Conservation (phyloP, 2,329 filamentous ascomycete genomes). For the Triangularia verruculosa region DNA sequence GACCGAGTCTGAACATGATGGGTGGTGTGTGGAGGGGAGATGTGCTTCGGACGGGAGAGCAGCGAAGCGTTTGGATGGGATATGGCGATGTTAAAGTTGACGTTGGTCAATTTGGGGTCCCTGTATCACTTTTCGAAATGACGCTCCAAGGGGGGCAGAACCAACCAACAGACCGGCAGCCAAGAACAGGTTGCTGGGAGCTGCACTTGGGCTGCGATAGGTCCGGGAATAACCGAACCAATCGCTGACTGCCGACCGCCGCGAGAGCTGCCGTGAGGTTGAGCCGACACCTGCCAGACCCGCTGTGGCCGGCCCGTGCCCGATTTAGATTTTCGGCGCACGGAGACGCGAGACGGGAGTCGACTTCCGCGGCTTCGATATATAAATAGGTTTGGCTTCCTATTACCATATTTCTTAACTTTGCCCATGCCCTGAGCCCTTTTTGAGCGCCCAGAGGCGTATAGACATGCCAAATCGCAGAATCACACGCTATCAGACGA, state of each 20-base stretch:
- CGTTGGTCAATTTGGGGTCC: conserved; percentile 12
- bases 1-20: conserved; percentile 82
- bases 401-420: not conserved
- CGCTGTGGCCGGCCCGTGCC: not conserved
- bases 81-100: conserved; percentile 12
- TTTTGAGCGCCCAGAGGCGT: not conserved
- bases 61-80: conserved; percentile 1
- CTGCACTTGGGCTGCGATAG: conserved; percentile 4
- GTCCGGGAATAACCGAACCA: conserved; percentile 16
- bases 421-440: not conserved
- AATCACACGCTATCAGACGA: not conserved
- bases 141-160: conserved; percentile 21
- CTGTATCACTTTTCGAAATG: conserved; percentile 26
- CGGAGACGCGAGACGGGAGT: not conserved
- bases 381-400: not conserved
- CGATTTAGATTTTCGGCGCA: not conserved
- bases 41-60: not conserved
- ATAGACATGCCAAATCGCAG: not conserved
- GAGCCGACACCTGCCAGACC: conserved; percentile 7
- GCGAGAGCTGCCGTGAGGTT: not conserved
- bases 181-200: conserved; percentile 8
- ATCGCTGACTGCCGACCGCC: conserved; percentile 5
- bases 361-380: not conserved
- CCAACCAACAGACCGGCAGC: not conserved
- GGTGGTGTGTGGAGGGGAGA: conserved; percentile 7